Evolutionary conservation across 139 green algal species (phyloP), one percentile per base, ranked within the genome.

Genomic region (Tetradesmus obliquus): DNA sequence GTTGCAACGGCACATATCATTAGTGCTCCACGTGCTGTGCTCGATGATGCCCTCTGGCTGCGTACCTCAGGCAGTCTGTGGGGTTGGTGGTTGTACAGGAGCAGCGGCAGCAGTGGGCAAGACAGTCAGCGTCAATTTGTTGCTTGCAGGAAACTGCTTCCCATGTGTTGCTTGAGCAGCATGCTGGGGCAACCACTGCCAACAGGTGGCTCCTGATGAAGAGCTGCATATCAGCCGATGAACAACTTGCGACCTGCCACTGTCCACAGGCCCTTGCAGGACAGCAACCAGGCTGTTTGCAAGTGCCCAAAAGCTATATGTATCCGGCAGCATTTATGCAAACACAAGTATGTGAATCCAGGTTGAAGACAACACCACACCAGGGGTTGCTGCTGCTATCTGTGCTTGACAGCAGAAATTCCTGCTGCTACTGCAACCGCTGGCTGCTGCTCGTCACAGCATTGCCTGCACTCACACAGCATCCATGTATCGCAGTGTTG

Each of bases 401-500:
- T 3, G 15, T 55, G 24, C 2, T 20, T 12, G 5, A 54, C n/a
- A 51, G 5, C 1, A 10, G 8, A 2, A 9, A n/a, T 13, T 45
- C 32, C 45, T 84, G 4, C 10, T 84, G 79, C 45, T 84, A 45
- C 45, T 60, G 79, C 8, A 55, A n/a, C 5, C 1, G 32, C 13
- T 32, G 17, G 71, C 15, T n/a, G 71, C 32, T 55, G 7, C 79
- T 88, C 57, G 79, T 57, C 57, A 82, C 6, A 51, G 2, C 2
- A 55, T 7, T 0, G 8, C 2, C 15, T 51, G 2, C 20, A 72
- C 86, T 90, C 32, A 90, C 85, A 90, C 45, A 45, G 86, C 86
- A 58, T 90, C 86, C 20, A 55, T 60, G 71, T 90, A 90, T 13
- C 86, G 74, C 69, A 90, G 55, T 17, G 86, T 84, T 45, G 86